Base-by-base conservation (phyloP, 768 basidiomycete species). In the Polyporus arcularius region DNA sequence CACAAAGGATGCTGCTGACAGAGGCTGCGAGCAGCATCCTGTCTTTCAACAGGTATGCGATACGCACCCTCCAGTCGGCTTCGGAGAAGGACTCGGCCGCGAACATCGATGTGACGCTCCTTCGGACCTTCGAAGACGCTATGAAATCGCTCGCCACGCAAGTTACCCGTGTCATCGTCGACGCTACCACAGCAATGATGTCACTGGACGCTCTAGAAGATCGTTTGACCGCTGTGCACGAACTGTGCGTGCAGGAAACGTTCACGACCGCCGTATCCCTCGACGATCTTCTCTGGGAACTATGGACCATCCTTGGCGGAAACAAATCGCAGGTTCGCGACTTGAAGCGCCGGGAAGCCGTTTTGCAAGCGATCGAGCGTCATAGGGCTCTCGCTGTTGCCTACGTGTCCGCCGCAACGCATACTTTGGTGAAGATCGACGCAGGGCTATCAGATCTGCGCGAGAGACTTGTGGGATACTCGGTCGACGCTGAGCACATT, bases 371-470 rank as follows among this genome's bases (percentile, higher is more conserved):
- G 46, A 69, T 92, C 10, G 78, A 78, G 7, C 68, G 65, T 26
- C 90, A 89, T 64, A 78, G 88, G 63, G 80, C 80, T 62, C 77
- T 80, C 58, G 91, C 91, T 1, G 71, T 79, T 38, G 81, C 76
- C 5, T 89, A 88, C 63, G 88, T 92, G 18, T 79, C 79, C 43
- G 82, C 82, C 0, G 82, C 88, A 7, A 66, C 89, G 65, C 84
- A 85, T 45, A 78, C 83, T 4, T 73, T 92, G 60, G 73, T 82
- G n/a, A 75, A 75, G 30, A 81, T 92, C 82, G 83, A 82, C 63
- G 85, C 82, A 28, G 89, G 91, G 8, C 83, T 92, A 78, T 87
- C 89, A 66, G 88, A 89, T 47, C 73, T 92, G 59, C 79, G 89
- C 60, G 87, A 89, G 67, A 77, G 86, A 16, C 86, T 89, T 0